Base-by-base conservation (phyloP, 2,329 filamentous ascomycete genomes). In the Fusarium circinatum region DNA sequence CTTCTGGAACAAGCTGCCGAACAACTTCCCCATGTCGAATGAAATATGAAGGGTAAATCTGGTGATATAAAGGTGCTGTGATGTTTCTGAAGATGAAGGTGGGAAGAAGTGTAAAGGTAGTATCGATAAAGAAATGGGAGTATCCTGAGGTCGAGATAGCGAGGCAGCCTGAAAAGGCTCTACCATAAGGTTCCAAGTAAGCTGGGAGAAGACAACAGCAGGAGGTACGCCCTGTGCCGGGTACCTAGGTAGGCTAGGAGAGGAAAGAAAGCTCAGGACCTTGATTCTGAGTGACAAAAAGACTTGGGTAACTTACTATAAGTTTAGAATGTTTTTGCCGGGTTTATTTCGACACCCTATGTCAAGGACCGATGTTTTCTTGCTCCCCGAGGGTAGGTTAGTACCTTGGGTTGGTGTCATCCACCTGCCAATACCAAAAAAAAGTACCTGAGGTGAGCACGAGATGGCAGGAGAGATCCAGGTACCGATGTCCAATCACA, bases 1-100 rank as follows among this genome's bases (percentile, higher is more conserved):
- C 72, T 72, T 78, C 80, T 57, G 57, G 70, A 74, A 73, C 65
- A 56, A 62, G 65, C 39, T 47, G 49, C 48, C 49, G 63, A 68
- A 69, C 26, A 61, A 59, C n/a, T 48, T 61, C 62, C 42, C 56
- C 62, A 63, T 71, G 55, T 55, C 32, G 28, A 52, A 15, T 42
- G 54, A 36, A 57, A 42, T 52, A 59, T 41, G 51, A 49, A 56
- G 26, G 47, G 44, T 70, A 41, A 30, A 39, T 61, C 47, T 54
- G 39, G 24, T 41, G 45, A 51, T 65, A 55, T 38, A 45, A 34
- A 38, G 30, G 38, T 56, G 44, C 42, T 34, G 44, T 28, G 47
- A 62, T 71, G 26, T 32, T 42, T 58, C 44, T 20, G 24, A 34
- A 17, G 20, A 57, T 58, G 22, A 49, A 48, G 32, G 22, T 49